A percentile compares a stretch with the other conserved stretches of the same genome.
These are phyloP conservation scores for Capsicum chinense DNA, from an alignment of 257 asterid species.

Conservation along the genomic window DNA sequence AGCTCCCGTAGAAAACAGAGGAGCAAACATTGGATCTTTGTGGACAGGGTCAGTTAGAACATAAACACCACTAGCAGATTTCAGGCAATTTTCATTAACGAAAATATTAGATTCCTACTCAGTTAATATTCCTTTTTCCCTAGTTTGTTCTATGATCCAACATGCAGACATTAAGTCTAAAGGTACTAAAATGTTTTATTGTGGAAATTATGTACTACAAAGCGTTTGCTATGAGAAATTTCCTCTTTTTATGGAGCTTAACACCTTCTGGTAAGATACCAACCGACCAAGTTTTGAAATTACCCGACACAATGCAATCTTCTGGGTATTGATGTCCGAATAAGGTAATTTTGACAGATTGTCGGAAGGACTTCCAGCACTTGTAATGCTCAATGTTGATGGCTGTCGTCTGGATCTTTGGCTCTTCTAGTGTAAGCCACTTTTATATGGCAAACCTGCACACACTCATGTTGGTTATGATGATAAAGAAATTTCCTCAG, in stretches of 20 bases:
- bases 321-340: conserved; percentile 69
- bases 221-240: not conserved
- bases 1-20: not conserved
- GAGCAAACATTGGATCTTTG: not conserved
- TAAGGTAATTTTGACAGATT: conserved; percentile 55
- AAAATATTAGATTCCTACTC: not conserved
- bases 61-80: not conserved
- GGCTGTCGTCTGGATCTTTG: conserved; percentile 71
- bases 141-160: conserved; percentile 19
- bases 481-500: conserved; percentile 54
- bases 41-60: not conserved
- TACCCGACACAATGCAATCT: conserved; percentile 73
- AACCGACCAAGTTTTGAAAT: conserved; percentile 79
- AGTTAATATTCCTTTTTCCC: not conserved
- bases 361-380: conserved; percentile 70
- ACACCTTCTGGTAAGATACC: conserved; percentile 59
- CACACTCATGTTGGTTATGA: conserved; percentile 76
- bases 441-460: conserved; percentile 82
- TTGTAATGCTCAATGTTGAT: conserved; percentile 67
- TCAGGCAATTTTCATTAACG: not conserved
- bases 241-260: conserved; percentile 42
- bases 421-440: conserved; percentile 77
- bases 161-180: not conserved
- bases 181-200: not conserved
- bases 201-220: conserved; percentile 6